These are phyloP conservation scores for Ilex asprella DNA, from an alignment of 257 asterid species.

Conservation along the genomic window DNA sequence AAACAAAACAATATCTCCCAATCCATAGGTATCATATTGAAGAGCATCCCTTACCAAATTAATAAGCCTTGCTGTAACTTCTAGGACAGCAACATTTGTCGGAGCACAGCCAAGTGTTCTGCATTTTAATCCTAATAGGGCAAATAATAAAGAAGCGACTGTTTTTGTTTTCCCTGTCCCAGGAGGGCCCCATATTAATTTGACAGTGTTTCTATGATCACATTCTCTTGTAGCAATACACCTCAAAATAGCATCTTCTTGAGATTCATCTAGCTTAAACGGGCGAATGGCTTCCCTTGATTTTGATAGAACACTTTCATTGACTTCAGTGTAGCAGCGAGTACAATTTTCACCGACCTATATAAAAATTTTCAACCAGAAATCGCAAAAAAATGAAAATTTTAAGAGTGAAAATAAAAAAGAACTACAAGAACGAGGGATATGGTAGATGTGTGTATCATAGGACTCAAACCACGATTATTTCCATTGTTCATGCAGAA, in stretches of 20 bases:
- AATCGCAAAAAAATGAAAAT: background rate
- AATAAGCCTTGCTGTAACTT: slow-evolving; percentile 7
- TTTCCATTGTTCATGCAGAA: background rate
- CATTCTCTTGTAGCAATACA: slow-evolving; percentile 43
- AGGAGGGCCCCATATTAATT: slow-evolving; percentile 83
- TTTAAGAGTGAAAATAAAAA: background rate
- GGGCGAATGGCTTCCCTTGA: slow-evolving; percentile 11
- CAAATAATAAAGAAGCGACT: slow-evolving; percentile 30
- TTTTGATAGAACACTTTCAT: slow-evolving; percentile 3
- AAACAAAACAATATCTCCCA: slow-evolving; percentile 13
- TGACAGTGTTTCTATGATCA: slow-evolving; percentile 29
- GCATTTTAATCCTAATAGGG: slow-evolving; percentile 31
- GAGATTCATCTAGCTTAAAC: slow-evolving; percentile 44
- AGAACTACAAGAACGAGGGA: background rate
- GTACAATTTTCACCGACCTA: slow-evolving; percentile 35
- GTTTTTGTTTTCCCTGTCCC: slow-evolving; percentile 81
- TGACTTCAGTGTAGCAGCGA: slow-evolving; percentile 20
- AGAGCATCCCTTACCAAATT: slow-evolving; percentile 1
- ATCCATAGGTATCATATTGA: slow-evolving; percentile 6
- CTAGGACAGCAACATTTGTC: slow-evolving; percentile 4
- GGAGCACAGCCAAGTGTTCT: slow-evolving; percentile 50
- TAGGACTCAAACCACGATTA: too few species aligned
- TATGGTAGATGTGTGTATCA: background rate
- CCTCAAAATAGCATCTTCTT: slow-evolving; percentile 36
- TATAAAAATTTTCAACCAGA: too few species aligned